Percentiles rank a stretch among this genome's conserved stretches.
phyloP scores from a whole-genome alignment of 805 yeast species.

The Metschnikowia peoriensis region DNA sequence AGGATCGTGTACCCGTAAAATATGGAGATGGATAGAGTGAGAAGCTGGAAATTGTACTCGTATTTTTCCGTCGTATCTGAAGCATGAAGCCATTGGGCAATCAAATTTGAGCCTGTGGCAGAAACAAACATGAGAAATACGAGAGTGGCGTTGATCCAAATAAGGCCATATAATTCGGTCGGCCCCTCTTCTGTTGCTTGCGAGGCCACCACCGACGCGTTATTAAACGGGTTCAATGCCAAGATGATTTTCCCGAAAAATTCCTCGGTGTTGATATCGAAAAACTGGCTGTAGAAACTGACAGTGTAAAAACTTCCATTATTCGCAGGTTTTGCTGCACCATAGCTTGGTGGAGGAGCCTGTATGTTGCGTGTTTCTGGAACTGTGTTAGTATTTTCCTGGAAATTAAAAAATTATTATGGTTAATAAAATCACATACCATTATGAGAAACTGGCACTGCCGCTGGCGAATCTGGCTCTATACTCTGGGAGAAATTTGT shows the following conservation, averaged over 20 bases:
- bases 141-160: conserved; percentile 87
- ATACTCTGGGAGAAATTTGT: conserved; percentile 4
- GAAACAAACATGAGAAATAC: conserved; percentile 73
- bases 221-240: conserved; percentile 56
- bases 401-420: background rate
- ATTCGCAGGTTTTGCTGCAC: background rate
- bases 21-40: conserved; percentile 66
- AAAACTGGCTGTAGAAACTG: conserved; percentile 60
- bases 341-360: background rate
- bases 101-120: conserved; percentile 62
- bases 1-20: conserved; percentile 74
- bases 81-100: conserved; percentile 55
- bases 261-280: conserved; percentile 65
- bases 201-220: conserved; percentile 17
- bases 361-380: background rate
- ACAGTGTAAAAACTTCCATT: conserved; percentile 45
- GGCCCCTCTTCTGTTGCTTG: conserved; percentile 28
- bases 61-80: conserved; percentile 42
- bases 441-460: background rate
- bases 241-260: conserved; percentile 53
- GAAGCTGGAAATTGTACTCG: conserved; percentile 56
- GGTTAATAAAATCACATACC: conserved; percentile 1
- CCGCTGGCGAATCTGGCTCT: conserved; percentile 7
- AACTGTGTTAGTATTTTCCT: background rate
- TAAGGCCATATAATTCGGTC: conserved; percentile 78